phyloP scores from a whole-genome alignment of 768 basidiomycete species.

The Mrakia hoshinonis region DNA sequence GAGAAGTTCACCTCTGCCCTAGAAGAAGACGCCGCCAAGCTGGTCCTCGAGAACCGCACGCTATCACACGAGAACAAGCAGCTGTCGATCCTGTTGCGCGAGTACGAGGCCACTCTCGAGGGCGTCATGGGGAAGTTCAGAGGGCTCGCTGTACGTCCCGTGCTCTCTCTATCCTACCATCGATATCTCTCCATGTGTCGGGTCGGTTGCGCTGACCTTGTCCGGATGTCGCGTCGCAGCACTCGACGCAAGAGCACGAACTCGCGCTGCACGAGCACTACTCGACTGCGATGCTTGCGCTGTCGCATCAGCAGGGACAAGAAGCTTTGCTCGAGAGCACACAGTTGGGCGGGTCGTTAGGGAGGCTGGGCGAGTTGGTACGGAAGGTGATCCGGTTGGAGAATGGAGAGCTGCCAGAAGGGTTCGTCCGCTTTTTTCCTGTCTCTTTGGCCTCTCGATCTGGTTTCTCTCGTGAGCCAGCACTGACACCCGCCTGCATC shows the following conservation, averaged over 20 bases:
- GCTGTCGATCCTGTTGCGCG: conserved; percentile 73
- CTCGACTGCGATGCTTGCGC: conserved; percentile 15
- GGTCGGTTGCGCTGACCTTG: too few species aligned
- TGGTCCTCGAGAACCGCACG: conserved; percentile 87
- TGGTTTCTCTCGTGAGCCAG: too few species aligned
- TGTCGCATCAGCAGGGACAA: conserved; percentile 25
- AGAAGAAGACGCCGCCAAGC: conserved; percentile 77
- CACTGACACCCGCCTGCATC: too few species aligned
- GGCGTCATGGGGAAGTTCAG: conserved; percentile 95
- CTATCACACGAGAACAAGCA: conserved; percentile 93
- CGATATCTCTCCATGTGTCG: too few species aligned
- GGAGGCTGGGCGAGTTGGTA: conserved; percentile 15
- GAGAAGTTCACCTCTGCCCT: conserved; percentile 88
- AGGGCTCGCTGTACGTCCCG: conserved; percentile 63
- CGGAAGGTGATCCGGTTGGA: conserved; percentile 23
- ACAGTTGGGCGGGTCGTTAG: not conserved
- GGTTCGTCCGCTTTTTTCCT: not conserved
- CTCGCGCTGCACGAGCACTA: conserved; percentile 28
- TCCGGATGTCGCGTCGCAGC: conserved; percentile 16
- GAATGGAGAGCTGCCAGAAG: conserved; percentile 16
- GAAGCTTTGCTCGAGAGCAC: conserved; percentile 22
- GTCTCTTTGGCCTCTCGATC: not conserved
- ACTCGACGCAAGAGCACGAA: conserved; percentile 28
- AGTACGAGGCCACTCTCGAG: conserved; percentile 90
- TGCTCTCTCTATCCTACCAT: not conserved